phyloP scores from a whole-genome alignment of 2,329 filamentous ascomycete species.

The Tolypocladium pustulatum region DNA sequence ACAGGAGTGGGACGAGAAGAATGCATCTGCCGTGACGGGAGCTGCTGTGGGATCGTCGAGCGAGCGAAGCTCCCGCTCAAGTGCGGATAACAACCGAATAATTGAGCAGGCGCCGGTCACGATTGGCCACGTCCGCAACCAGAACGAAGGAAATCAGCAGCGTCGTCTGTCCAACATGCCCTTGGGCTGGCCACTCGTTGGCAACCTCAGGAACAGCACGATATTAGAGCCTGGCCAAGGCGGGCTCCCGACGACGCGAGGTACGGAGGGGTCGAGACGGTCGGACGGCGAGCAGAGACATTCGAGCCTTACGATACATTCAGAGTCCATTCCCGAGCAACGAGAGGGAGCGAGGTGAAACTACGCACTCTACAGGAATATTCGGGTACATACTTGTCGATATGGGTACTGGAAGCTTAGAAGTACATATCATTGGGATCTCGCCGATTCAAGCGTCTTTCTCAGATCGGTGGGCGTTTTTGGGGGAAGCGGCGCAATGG shows the following conservation, averaged over 20 bases:
- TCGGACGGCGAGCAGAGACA: not conserved
- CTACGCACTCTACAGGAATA: not conserved
- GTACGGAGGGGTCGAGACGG: not conserved
- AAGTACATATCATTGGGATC: not conserved
- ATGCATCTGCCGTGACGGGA: conserved; percentile 1
- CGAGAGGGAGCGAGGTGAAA: not conserved
- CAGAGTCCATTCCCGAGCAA: not conserved
- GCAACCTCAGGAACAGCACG: conserved; percentile 14
- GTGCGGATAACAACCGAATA: conserved; percentile 9
- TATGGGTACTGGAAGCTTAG: not conserved
- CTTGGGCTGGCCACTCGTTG: conserved; percentile 24
- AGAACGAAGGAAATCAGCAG: conserved; percentile 7
- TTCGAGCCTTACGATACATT: not conserved
- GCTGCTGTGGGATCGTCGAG: conserved; percentile 5
- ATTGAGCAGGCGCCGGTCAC: conserved; percentile 6
- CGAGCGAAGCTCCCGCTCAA: conserved; percentile 11
- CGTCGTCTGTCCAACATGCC: conserved; percentile 25
- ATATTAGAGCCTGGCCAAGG: conserved; percentile 2
- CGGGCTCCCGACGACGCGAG: not conserved
- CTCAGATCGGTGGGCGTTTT: not conserved
- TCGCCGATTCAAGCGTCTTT: not conserved
- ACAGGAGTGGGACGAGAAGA: conserved; percentile 12
- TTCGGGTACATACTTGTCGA: not conserved
- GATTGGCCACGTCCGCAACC: conserved; percentile 10
- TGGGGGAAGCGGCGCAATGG: not conserved